Evolutionary conservation across 495 filamentous ascomycete species (phyloP), one percentile per base, ranked within the genome.

Genomic region (Aspergillus nidulans): DNA sequence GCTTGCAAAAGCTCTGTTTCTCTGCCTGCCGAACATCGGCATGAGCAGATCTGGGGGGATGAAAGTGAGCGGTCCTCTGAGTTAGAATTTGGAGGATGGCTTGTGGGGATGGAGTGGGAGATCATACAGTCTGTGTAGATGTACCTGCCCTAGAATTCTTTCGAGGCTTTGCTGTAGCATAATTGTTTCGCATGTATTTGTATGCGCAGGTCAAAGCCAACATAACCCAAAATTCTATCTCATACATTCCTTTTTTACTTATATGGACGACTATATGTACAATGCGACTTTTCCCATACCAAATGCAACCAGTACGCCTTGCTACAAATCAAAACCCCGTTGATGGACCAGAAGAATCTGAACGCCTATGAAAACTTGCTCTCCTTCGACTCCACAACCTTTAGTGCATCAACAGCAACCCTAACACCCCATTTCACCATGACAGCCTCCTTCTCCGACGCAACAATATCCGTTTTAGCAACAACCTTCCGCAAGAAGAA

Each of bases 401-500:
- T 73, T 34, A 91, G 69, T 13, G 79, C 75, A 69, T 83, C 78
- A 48, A 77, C 70, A 3, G 85, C 85, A 44, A 82, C 74, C 59
- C 78, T 79, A 71, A 88, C 92, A 8, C 82, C 88, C 83, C 85
- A 89, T 67, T 74, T 81, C 15, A 95, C 76, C 32, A 74, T 19
- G 44, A 71, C 74, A 12, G 68, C 71, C 54, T 81, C 82, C 56
- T 78, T 84, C 54, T 88, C 81, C 36, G 75, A 71, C 62, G 81
- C 81, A 9, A 83, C 82, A 60, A 96, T 74, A 61, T 92, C 85
- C 0, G 85, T 86, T 63, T 85, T 89, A 20, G 82, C 77, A 5
- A 96, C 83, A 20, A 87, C 81, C 67, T 86, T 92, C 63, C 79
- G 81, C 23, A 96, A 53, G 65, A 97, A 95, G 63, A 82, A 91